A percentile compares a stretch with the other conserved stretches of the same genome.
These are phyloP conservation scores for Piedraia hortae DNA, from an alignment of 2,329 filamentous ascomycete genomes.

Conservation along the genomic window DNA sequence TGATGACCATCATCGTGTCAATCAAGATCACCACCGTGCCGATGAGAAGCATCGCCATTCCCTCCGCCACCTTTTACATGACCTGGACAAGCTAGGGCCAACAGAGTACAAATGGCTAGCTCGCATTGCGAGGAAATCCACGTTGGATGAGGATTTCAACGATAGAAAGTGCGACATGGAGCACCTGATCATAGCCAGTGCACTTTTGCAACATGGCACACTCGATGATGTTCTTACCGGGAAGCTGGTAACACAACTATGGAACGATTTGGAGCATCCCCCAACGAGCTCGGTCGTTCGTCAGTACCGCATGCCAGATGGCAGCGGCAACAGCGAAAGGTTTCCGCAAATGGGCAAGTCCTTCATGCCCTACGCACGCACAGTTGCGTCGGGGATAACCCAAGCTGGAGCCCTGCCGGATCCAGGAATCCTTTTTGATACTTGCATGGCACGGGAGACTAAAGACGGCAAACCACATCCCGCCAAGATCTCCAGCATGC, in stretches of 20 bases:
- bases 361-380: constrained; percentile 39
- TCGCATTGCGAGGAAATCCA: constrained; percentile 13
- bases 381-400: constrained; percentile 28
- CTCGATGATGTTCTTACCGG: constrained; percentile 17
- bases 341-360: constrained; percentile 36
- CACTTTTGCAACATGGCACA: constrained; percentile 16
- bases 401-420: constrained; percentile 35
- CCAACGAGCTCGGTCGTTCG: constrained; percentile 17
- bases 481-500: constrained; percentile 43
- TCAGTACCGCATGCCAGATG: constrained; percentile 22
- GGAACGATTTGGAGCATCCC: constrained; percentile 22
- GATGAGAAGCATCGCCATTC: no score
- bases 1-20: no score
- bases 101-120: constrained; percentile 12
- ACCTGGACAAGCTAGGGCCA: constrained; percentile 6
- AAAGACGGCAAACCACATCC: constrained; percentile 32
- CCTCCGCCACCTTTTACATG: no score
- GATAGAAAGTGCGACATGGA: constrained; percentile 37
- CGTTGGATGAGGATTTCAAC: constrained; percentile 25
- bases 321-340: constrained; percentile 28
- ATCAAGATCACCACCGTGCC: no score
- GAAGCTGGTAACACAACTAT: constrained; percentile 19
- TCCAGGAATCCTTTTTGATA: constrained; percentile 38
- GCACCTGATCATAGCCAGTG: constrained; percentile 21
- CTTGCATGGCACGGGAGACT: constrained; percentile 33